Conservation (phyloP, 805 yeast species). For the Zygoascus flipseniorum region DNA sequence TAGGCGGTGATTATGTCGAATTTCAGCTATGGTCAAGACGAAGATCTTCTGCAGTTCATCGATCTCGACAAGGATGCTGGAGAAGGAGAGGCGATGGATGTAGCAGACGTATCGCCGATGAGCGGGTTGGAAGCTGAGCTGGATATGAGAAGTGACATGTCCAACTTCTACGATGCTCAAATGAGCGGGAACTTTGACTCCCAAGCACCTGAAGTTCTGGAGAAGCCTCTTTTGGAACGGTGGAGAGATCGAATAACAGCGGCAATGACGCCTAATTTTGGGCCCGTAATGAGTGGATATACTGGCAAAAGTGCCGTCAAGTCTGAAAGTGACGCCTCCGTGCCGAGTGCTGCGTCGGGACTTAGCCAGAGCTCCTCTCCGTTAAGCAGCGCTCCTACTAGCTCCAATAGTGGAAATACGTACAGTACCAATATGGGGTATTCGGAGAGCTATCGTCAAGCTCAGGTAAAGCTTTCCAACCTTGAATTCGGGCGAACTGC, state of each 20-base stretch:
- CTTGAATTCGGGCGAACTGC: slow-evolving; percentile 42
- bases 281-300: not conserved
- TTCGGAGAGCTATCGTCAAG: slow-evolving; percentile 30
- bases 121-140: not conserved
- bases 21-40: not conserved
- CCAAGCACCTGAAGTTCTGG: not conserved
- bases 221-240: not conserved
- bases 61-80: not conserved
- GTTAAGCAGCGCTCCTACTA: not conserved
- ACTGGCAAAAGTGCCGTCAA: not conserved
- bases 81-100: not conserved
- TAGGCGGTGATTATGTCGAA: not conserved
- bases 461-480: slow-evolving; percentile 43
- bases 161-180: not conserved
- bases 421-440: not conserved
- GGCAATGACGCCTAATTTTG: not conserved
- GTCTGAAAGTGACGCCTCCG: not conserved
- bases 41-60: slow-evolving; percentile 2
- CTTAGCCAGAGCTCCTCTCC: not conserved
- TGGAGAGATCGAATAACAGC: slow-evolving; percentile 1
- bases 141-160: not conserved
- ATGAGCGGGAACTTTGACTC: not conserved
- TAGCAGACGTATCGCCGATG: not conserved
- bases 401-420: not conserved
- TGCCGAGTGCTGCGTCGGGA: not conserved